Base-by-base conservation (phyloP, 352 stramenopile genomes). In the Pythium brachiatum region DNA sequence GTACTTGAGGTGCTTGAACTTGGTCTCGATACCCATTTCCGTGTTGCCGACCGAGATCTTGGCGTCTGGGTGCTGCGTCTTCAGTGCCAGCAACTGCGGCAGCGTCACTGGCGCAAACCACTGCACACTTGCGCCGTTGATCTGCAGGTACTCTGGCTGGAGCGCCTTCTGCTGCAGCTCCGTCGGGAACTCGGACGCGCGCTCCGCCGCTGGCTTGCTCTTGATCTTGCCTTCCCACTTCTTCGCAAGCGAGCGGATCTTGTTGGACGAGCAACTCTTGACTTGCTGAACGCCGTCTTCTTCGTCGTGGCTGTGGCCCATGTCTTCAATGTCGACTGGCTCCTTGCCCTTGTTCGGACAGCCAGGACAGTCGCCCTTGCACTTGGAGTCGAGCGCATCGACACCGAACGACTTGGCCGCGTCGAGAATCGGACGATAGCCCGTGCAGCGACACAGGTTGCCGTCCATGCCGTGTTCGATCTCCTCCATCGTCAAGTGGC, bases 1-100 rank as follows among this genome's bases (percentile, higher is more conserved):
- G 50, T 95, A 95, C 61, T 86, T 79, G 62, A 95, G 78, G 61
- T 82, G 75, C 76, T 98, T 98, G 78, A 97, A 97, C 70, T 97
- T 97, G 56, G 85, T 93, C 71, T 98, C 94, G 71, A 99, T 98
- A 18, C 93, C 95, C 76, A 99, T 96, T 78, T 98, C 95, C 0
- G 95, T 98, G 70, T 99, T 98, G 20, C 96, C 96, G 34, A 98
- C 92, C 26, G 97, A 94, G 68, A 99, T 95, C 73, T 97, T 98
- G 7, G 85, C 79, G 25, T 88, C 68, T 1, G 77, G 79, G 61
- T 95, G 81, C 61, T 91, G 69, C 15, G 76, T 71, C 71, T 98
- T 97, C 2, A 98, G 66, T 34, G 79, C 62, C 2, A 98, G 75
- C 43, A 99, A 63, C 64, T 97, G 88, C 0, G 75, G 50, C 16